Percentiles rank a stretch among this genome's conserved stretches.
Conservation (phyloP, 2,329 filamentous ascomycete genomes). For the Alternaria brassicicola region DNA sequence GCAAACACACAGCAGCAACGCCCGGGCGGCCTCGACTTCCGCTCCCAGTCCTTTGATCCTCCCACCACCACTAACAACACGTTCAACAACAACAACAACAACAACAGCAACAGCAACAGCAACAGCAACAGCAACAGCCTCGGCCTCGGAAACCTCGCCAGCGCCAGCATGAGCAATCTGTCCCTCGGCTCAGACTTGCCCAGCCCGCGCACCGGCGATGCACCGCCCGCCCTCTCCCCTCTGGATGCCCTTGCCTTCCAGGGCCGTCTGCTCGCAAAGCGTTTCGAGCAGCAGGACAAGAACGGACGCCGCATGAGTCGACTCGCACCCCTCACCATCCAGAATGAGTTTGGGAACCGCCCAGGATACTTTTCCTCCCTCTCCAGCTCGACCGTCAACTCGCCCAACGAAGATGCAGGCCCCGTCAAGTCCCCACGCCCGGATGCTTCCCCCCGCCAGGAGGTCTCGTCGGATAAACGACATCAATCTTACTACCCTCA, state of each 20-base stretch:
- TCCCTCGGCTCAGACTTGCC: conserved; percentile 49
- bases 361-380: conserved; percentile 82
- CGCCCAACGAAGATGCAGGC: conserved; percentile 56
- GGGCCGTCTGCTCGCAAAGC: conserved; percentile 82
- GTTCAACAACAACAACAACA: not conserved
- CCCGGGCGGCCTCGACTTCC: conserved; percentile 43
- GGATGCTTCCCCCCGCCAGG: conserved; percentile 36
- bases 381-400: conserved; percentile 62
- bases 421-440: conserved; percentile 36
- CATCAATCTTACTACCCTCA: conserved; percentile 48
- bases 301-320: conserved; percentile 82
- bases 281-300: conserved; percentile 77
- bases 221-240: conserved; percentile 88
- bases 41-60: conserved; percentile 42
- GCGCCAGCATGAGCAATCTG: conserved; percentile 43
- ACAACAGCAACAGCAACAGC: conserved; percentile 21
- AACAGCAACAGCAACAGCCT: conserved; percentile 4
- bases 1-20: conserved; percentile 36
- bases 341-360: conserved; percentile 78
- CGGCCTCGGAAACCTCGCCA: conserved; percentile 23
- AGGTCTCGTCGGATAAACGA: conserved; percentile 29
- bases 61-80: conserved; percentile 27
- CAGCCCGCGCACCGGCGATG: conserved; percentile 60
- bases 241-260: conserved; percentile 95
- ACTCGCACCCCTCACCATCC: conserved; percentile 79